Conservation (phyloP, 805 yeast species). For the Metschnikowia dekortorum region DNA sequence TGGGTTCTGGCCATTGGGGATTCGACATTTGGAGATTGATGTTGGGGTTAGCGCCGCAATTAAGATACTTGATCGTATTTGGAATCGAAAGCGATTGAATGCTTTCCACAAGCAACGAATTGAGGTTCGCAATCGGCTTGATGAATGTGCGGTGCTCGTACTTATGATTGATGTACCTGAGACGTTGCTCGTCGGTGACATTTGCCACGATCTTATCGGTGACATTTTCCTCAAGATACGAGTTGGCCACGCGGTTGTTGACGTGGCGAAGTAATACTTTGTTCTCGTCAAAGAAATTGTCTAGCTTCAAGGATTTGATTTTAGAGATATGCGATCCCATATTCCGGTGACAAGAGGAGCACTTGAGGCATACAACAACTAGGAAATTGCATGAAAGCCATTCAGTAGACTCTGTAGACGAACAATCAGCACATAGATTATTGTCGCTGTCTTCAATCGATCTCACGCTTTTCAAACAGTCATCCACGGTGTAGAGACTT, state of each 20-base stretch:
- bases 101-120: constrained; percentile 46
- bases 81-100: constrained; percentile 47
- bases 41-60: constrained; percentile 47
- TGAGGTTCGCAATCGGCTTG: constrained; percentile 15
- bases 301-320: constrained; percentile 73
- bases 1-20: constrained; percentile 14
- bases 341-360: constrained; percentile 85
- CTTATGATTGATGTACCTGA: constrained; percentile 60
- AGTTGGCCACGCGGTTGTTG: constrained; percentile 54
- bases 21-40: constrained; percentile 32
- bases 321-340: constrained; percentile 80
- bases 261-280: constrained; percentile 48
- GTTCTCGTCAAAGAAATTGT: constrained; percentile 59
- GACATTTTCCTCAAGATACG: constrained; percentile 51
- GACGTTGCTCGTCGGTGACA: constrained; percentile 44
- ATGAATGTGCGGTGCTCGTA: constrained; percentile 54
- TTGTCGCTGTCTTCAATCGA: constrained; percentile 49
- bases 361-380: constrained; percentile 72
- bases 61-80: constrained; percentile 40
- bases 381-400: constrained; percentile 82
- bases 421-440: constrained; percentile 74
- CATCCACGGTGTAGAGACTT: constrained; percentile 15
- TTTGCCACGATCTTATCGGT: constrained; percentile 23
- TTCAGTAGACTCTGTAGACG: constrained; percentile 58
- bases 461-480: constrained; percentile 37